Evolutionary conservation across 352 stramenopile species (phyloP), one percentile per base, ranked within the genome.

Genomic region (Phytophthora idaei): DNA sequence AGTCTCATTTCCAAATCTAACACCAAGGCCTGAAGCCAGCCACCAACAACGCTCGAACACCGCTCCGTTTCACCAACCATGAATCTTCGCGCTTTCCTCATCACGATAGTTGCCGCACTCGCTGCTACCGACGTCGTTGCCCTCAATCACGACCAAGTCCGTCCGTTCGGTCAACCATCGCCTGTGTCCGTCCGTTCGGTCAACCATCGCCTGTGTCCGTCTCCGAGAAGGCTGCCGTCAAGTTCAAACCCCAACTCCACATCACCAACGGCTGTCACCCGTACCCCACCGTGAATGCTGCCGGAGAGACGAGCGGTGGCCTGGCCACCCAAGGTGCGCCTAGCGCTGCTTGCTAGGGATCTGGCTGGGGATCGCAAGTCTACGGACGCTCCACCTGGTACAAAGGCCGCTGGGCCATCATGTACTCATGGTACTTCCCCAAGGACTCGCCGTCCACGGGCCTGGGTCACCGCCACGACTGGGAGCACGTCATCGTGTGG

Each of bases 341-440:
- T 4, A 50, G 25, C 2, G 28, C 34, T 0, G 29, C n/a, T 17
- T 64, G 46, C 57, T 39, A 51, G 5, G 57, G 57, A 17, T 64
- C 57, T 36, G 46, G 46, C 2, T 57, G 25, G 21, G 46, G 46
- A n/a, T 64, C 57, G 3, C 57, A 63, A 10, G 47, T 64, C 11
- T 64, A 64, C 37, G 57, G 36, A 5, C 57, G 57, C 15, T 48
- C 45, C 0, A 51, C 47, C 6, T 57, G 46, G 46, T 25, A 57
- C 34, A 64, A 44, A 10, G 57, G 17, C 5, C 8, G 45, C 34
- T 63, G 56, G 56, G 56, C 36, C 15, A 49, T 63, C 17, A 63
- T 63, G 56, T 64, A 57, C 27, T 42, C 25, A 10, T 64, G 57
- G 57, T 64, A 57, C 15, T 64, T 64, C 39, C 57, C 57, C 10